These are phyloP conservation scores for Teratosphaeria zuluensis DNA, from an alignment of 2,329 filamentous ascomycete genomes.

Conservation along the genomic window DNA sequence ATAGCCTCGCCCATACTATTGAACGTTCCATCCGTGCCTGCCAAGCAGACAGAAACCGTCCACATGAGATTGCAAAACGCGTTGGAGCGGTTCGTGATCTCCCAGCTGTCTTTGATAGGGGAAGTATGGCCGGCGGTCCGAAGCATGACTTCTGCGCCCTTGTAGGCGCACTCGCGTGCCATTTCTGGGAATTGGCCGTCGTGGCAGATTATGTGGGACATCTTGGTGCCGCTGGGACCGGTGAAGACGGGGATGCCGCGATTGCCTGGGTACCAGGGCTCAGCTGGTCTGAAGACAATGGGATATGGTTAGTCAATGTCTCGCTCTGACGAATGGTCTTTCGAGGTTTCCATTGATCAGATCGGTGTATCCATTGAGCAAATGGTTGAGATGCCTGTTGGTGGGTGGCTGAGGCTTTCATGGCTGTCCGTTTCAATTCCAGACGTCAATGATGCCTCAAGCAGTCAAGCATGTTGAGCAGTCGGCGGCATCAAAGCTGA, in stretches of 20 bases:
- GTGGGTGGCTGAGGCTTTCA: no score
- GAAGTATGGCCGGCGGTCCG: constrained; percentile 17
- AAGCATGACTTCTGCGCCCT: constrained; percentile 18
- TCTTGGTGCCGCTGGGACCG: constrained; percentile 13
- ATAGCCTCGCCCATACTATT: constrained; percentile 19
- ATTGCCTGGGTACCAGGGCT: constrained; percentile 17
- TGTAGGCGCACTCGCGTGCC: constrained; percentile 20
- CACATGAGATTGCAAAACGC: constrained; percentile 19
- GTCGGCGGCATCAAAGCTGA: no score
- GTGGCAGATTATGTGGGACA: constrained; percentile 21
- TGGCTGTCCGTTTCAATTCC: no score
- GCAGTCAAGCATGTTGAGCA: no score
- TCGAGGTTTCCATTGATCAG: no score
- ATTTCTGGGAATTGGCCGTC: constrained; percentile 22
- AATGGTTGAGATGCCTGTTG: no score
- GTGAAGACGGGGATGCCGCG: constrained; percentile 15
- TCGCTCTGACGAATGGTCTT: no score
- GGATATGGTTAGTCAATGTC: constrained; percentile 9
- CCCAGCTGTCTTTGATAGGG: constrained; percentile 17
- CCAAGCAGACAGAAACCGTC: constrained; percentile 17
- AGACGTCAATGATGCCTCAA: no score
- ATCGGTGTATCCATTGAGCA: no score
- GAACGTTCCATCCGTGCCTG: constrained; percentile 19
- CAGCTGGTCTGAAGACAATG: constrained; percentile 2
- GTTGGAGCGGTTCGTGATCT: constrained; percentile 19